phyloP scores from a whole-genome alignment of 345 rosid genomes.

The Gossypium raimondii region DNA sequence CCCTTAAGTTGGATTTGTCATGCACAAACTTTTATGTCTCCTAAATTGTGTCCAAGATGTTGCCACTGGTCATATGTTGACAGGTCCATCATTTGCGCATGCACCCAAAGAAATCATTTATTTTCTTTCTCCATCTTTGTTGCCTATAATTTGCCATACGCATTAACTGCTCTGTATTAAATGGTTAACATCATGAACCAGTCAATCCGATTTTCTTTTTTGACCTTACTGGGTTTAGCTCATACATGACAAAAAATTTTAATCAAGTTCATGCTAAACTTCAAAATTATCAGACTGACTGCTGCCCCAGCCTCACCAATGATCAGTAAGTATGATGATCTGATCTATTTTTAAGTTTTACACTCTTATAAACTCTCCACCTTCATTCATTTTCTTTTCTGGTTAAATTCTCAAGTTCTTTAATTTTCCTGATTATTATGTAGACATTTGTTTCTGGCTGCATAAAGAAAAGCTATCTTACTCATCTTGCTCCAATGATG shows the following conservation, averaged over 20 bases:
- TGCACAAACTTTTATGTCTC: background rate
- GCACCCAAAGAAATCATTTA: background rate
- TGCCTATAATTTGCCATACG: background rate
- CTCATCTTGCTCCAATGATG: slow-evolving; percentile 24
- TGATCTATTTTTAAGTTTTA: background rate
- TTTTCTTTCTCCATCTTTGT: background rate
- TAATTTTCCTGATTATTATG: background rate
- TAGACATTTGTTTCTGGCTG: background rate
- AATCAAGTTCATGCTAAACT: background rate
- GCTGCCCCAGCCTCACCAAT: background rate
- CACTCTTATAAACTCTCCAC: background rate
- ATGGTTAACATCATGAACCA: slow-evolving; percentile 4
- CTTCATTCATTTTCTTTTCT: background rate
- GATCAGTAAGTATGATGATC: background rate
- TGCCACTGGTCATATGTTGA: background rate
- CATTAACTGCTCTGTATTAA: background rate
- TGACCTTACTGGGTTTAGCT: background rate
- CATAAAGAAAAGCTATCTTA: background rate
- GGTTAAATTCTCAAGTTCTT: background rate
- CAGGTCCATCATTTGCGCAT: slow-evolving; percentile 1
- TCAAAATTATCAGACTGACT: background rate
- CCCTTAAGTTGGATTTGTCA: background rate
- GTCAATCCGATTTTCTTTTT: background rate
- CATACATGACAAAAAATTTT: background rate
- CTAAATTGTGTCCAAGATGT: background rate